These are phyloP conservation scores for Nakazawaea siamensis DNA, from an alignment of 805 yeast genomes.

Conservation along the genomic window DNA sequence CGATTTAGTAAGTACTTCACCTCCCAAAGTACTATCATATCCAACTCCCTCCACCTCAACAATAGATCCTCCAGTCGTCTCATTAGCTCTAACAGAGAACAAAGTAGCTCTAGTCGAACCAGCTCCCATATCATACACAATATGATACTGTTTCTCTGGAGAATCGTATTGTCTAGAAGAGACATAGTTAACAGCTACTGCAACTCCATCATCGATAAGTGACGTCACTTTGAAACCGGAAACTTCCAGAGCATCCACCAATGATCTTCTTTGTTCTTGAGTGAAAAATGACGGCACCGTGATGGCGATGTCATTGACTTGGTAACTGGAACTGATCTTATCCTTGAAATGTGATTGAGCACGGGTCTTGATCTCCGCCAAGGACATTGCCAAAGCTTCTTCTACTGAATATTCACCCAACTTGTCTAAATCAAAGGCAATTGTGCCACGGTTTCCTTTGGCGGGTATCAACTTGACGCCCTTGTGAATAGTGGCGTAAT, in stretches of 20 bases:
- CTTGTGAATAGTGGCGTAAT: conserved; percentile 48
- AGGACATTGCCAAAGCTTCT: conserved; percentile 78
- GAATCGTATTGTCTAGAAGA: conserved; percentile 37
- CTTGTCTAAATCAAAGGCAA: conserved; percentile 46
- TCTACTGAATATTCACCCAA: conserved; percentile 45
- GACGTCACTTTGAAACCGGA: conserved; percentile 61
- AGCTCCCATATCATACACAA: conserved; percentile 88
- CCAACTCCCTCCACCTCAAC: conserved; percentile 71
- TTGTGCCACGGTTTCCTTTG: conserved; percentile 38
- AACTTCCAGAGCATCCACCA: conserved; percentile 62
- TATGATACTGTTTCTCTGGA: conserved; percentile 43
- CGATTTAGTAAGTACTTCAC: conserved; percentile 60
- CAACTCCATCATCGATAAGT: conserved; percentile 85
- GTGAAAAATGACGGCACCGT: conserved; percentile 70
- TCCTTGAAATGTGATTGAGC: conserved; percentile 55
- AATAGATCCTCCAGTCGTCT: conserved; percentile 29
- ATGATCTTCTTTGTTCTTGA: conserved; percentile 59
- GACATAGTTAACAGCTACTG: conserved; percentile 80
- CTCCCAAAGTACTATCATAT: conserved; percentile 62
- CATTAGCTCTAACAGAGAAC: conserved; percentile 47
- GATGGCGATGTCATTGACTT: conserved; percentile 60
- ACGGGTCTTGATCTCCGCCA: conserved; percentile 55
- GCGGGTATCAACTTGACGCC: conserved; percentile 43
- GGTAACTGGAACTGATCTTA: conserved; percentile 36
- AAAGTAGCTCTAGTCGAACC: conserved; percentile 85